Base-by-base conservation (phyloP, 2,329 filamentous ascomycete genomes). In the Alternaria ethzedia region DNA sequence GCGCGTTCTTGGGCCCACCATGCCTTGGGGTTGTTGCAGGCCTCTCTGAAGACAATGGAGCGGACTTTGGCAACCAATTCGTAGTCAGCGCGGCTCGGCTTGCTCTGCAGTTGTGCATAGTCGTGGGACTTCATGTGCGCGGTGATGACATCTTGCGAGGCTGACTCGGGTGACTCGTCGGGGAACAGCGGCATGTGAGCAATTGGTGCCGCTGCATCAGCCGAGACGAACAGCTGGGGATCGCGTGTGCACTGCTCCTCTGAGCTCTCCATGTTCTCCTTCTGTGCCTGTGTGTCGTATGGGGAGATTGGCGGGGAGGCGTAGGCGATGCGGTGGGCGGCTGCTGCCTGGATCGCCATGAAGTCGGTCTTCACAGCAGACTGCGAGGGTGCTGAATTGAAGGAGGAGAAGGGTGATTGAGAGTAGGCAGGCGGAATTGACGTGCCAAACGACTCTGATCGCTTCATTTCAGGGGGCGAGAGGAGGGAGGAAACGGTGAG, bases 1-100 rank as follows among this genome's bases (percentile, higher is more conserved):
- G 83, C 78, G 4, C 84, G 83, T 76, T 89, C 86, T 69, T 75
- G 74, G 11, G 61, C 61, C 46, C 71, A 73, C 78, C 78, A 79
- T 28, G 57, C 76, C 23, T 72, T 78, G 2, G 80, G 86, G 68
- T 88, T 80, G 66, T 75, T 72, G 68, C 69, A 67, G 56, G 73
- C 75, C 12, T 59, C 60, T 32, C 70, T 63, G 64, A 70, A 75
- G 41, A 80, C 77, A 69, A 78, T 71, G 54, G 75, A 77, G 52
- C 71, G 67, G 65, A 80, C 73, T 54, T 70, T 67, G 54, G 77
- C 71, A 36, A 73, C 70, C 41, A 81, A 66, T 66, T 78, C 71
- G 68, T 81, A 81, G 54, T 81, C 78, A 25, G 75, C 76, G 57
- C 74, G 75, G n/a, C 70, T 69, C 6, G 78, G 78, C 63, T 77